Conservation (phyloP, 2,329 filamentous ascomycete species). For the Thermothelomyces thermophilus region DNA sequence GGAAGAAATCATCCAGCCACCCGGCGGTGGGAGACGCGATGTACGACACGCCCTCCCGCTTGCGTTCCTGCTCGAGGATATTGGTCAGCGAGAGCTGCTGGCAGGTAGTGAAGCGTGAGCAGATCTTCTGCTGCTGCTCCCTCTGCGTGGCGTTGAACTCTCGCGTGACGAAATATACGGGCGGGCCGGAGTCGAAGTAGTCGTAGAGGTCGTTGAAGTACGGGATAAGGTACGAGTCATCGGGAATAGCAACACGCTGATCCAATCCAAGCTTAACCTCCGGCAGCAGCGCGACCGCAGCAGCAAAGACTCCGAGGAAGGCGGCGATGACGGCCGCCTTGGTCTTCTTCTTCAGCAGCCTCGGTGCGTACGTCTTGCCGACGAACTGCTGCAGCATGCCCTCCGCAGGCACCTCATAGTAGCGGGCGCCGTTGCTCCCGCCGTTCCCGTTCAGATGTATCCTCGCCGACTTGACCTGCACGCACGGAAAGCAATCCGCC, state of each 20-base stretch:
- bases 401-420: slow-evolving; percentile 75
- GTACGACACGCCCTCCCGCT: slow-evolving; percentile 79
- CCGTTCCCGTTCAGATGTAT: slow-evolving; percentile 58
- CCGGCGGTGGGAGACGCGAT: slow-evolving; percentile 83
- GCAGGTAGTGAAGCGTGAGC: slow-evolving; percentile 86
- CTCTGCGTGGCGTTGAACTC: slow-evolving; percentile 73
- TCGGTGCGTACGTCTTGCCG: slow-evolving; percentile 79
- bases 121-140: slow-evolving; percentile 74
- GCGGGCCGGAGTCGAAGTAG: slow-evolving; percentile 86
- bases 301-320: slow-evolving; percentile 83
- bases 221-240: slow-evolving; percentile 87
- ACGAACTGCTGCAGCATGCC: slow-evolving; percentile 81
- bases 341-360: slow-evolving; percentile 69
- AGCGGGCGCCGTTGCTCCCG: slow-evolving; percentile 48
- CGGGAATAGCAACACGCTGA: slow-evolving; percentile 88
- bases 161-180: slow-evolving; percentile 90
- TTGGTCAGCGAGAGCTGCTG: slow-evolving; percentile 78
- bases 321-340: slow-evolving; percentile 70
- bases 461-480: slow-evolving; percentile 70
- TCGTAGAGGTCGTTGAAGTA: slow-evolving; percentile 96
- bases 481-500: slow-evolving; percentile 86
- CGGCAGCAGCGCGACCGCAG: slow-evolving; percentile 76
- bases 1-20: slow-evolving; percentile 95
- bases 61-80: slow-evolving; percentile 88
- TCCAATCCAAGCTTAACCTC: slow-evolving; percentile 82